A percentile compares a stretch with the other conserved stretches of the same genome.
phyloP scores from a whole-genome alignment of 2,329 filamentous ascomycete species.

The Metarhizium brunneum region DNA sequence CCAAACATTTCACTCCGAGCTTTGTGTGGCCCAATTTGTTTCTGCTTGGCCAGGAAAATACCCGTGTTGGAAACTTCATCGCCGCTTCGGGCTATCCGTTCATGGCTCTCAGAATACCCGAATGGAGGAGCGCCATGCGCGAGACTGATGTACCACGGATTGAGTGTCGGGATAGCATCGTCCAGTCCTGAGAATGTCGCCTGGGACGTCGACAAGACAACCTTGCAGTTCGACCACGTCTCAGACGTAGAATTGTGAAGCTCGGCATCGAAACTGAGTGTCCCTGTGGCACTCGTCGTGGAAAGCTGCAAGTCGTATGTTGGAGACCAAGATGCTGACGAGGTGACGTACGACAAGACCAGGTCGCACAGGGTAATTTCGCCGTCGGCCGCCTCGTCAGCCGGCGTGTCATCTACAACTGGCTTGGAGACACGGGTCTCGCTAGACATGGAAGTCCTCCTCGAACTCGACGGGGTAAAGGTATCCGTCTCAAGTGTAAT shows the following conservation, averaged over 20 bases:
- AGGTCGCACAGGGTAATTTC: slow-evolving; percentile 29
- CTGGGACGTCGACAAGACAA: slow-evolving; percentile 55
- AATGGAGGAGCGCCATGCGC: slow-evolving; percentile 13
- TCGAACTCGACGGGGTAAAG: slow-evolving; percentile 34
- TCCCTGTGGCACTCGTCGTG: slow-evolving; percentile 41
- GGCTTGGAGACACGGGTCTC: slow-evolving; percentile 37
- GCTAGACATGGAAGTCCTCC: slow-evolving; percentile 41
- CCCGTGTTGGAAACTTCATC: slow-evolving; percentile 27
- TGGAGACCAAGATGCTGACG: slow-evolving; percentile 48
- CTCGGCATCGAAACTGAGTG: slow-evolving; percentile 52
- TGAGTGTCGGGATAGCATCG: slow-evolving; percentile 44
- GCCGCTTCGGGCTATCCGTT: slow-evolving; percentile 24
- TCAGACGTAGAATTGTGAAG: slow-evolving; percentile 55
- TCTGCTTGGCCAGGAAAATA: slow-evolving; percentile 18
- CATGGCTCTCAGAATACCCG: slow-evolving; percentile 10
- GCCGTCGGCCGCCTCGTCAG: slow-evolving; percentile 11
- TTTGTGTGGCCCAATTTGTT: slow-evolving; percentile 3
- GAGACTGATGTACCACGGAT: slow-evolving; percentile 48
- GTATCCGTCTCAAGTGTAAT: slow-evolving; percentile 37
- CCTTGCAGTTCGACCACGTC: slow-evolving; percentile 50
- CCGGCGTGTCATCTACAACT: slow-evolving; percentile 7
- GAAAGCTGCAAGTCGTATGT: slow-evolving; percentile 55
- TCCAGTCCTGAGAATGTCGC: slow-evolving; percentile 46
- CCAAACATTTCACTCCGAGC: slow-evolving; percentile 7
- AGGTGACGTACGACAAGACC: slow-evolving; percentile 50